Evolutionary conservation across 1,139 yeast genomes (phyloP), one percentile per base, ranked within the genome.

Genomic region (Yamadazyma songkhlaensis): DNA sequence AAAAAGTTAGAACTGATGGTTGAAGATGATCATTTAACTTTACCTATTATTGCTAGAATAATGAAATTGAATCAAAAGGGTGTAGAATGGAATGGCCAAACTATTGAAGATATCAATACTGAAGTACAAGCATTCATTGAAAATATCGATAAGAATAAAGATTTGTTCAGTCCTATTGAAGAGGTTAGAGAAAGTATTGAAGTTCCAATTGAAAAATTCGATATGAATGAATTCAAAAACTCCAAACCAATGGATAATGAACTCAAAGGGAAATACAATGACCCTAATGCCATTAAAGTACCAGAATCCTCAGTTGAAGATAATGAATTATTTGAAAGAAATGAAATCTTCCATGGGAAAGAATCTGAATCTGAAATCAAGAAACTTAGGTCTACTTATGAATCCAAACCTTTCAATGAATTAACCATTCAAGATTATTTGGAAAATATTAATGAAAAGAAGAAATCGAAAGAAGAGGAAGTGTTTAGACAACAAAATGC

Each of bases 401-500:
- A 17, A 8, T 4, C 17, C 15, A 27, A 13, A 27, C 14, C 22
- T 6, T 6, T 29, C 17, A 32, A 39, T 23, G 39, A 36, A 23
- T 34, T 9, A 9, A 35, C 36, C 2, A 23, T 38, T 9, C 45
- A 72, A 42, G 53, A 50, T 1, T 77, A 72, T 37, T 60, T 81
- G 33, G 58, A 66, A 37, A 59, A 61, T 9, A 74, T 80, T 2
- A 73, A 72, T 40, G 54, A 56, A 17, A 61, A 64, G 25, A 62
- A 59, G 34, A 67, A 67, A 21, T 37, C 49, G 14, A 64, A 62
- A 11, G 72, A 69, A 24, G 77, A 75, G 40, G 66, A 64, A 28
- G 51, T 62, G 35, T 74, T 75, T 48, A 65, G 79, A 32, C 74
- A 73, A 37, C 53, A 65, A 27, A 67, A 70, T 34, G 81, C 84